phyloP scores from a whole-genome alignment of 176 grass and related monocot species.

The Triticum turgidum region DNA sequence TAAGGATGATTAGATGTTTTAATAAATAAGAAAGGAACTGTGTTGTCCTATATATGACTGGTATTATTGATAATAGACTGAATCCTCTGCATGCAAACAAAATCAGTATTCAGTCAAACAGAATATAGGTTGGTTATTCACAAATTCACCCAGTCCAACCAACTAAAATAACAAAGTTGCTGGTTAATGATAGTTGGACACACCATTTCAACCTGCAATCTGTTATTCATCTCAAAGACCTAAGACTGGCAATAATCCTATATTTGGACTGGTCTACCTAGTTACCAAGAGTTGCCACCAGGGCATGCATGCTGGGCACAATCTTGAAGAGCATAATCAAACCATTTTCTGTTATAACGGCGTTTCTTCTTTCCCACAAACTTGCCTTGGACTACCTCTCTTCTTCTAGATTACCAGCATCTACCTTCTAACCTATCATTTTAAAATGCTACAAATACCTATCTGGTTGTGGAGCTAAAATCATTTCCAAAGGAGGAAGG shows the following conservation, averaged over 20 bases:
- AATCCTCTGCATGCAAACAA: neutral
- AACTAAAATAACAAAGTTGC: neutral
- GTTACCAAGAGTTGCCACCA: neutral
- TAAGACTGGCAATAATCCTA: neutral
- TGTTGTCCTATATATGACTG: neutral
- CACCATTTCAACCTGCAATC: neutral
- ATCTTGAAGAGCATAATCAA: neutral
- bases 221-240: neutral
- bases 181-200: neutral
- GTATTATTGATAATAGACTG: neutral
- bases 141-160: neutral
- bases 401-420: neutral
- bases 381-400: neutral
- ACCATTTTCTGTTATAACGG: neutral
- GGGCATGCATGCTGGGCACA: neutral
- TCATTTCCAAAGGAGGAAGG: neutral
- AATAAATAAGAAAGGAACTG: neutral
- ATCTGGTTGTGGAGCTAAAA: neutral
- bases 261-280: neutral
- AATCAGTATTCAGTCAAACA: neutral
- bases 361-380: neutral
- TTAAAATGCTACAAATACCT: neutral
- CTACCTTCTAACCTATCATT: neutral
- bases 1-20: neutral
- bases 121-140: neutral